These are phyloP conservation scores for Thecaphora thlaspeos DNA, from an alignment of 1,284 basidiomycete genomes.

Conservation along the genomic window DNA sequence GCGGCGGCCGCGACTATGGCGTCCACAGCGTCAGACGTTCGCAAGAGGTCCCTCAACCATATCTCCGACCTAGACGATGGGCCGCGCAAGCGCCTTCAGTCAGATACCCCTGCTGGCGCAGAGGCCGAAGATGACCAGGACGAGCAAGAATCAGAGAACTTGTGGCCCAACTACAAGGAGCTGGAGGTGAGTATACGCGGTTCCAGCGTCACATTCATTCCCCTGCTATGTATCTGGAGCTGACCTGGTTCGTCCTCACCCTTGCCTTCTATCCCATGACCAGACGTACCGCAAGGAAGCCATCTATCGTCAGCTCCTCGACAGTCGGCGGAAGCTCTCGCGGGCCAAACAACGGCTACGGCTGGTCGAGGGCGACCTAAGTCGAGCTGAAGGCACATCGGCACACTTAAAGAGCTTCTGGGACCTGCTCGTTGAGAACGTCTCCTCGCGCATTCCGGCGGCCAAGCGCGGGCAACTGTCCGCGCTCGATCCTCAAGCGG, in stretches of 20 bases:
- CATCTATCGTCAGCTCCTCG: conserved; percentile 49
- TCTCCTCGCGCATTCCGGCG: conserved; percentile 14
- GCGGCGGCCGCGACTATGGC: conserved; percentile 1
- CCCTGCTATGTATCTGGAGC: conserved; percentile 8
- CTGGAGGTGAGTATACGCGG: conserved; percentile 39
- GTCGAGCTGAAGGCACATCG: conserved; percentile 23
- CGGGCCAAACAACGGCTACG: conserved; percentile 21
- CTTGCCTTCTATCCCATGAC: conserved; percentile 1
- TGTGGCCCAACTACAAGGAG: conserved; percentile 20
- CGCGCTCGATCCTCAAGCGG: too few species aligned
- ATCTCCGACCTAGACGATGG: conserved; percentile 10
- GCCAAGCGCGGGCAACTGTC: too few species aligned
- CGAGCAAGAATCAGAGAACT: conserved; percentile 13
- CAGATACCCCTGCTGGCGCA: conserved; percentile 17
- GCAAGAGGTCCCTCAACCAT: conserved; percentile 37
- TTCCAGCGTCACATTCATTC: too few species aligned
- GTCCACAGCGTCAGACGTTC: conserved; percentile 33
- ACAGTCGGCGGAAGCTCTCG: conserved; percentile 35
- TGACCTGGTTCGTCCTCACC: conserved; percentile 13
- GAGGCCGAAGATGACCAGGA: conserved; percentile 30
- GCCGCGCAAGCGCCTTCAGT: conserved; percentile 30
- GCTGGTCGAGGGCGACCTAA: conserved; percentile 18
- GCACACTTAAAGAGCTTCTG: conserved; percentile 40
- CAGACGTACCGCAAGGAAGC: conserved; percentile 53
- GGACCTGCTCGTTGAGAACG: conserved; percentile 26